These are phyloP conservation scores for Cocos nucifera DNA, from an alignment of 176 grass and related monocot genomes.

Conservation along the genomic window DNA sequence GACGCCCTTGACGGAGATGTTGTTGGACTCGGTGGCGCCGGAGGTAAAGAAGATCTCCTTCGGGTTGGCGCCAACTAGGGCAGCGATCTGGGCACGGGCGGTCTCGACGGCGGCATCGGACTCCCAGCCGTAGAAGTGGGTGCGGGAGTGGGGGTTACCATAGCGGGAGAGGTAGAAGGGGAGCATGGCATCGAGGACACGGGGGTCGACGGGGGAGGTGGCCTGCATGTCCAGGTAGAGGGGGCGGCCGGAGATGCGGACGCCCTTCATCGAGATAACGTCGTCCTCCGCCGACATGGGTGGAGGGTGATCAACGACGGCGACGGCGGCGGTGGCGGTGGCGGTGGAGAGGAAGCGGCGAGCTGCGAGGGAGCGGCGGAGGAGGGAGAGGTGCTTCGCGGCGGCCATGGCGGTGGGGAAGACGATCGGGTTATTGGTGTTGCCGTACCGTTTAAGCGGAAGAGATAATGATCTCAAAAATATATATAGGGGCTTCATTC, in stretches of 20 bases:
- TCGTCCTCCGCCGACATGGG: neutral
- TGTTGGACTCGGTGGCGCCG: slow-evolving; percentile 88
- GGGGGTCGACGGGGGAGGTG: slow-evolving; percentile 76
- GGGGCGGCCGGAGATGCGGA: slow-evolving; percentile 74
- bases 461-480: neutral
- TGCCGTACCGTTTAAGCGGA: slow-evolving; percentile 1
- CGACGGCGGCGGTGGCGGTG: slow-evolving; percentile 1
- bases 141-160: slow-evolving; percentile 93
- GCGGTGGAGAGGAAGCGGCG: neutral
- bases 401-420: neutral
- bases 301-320: slow-evolving; percentile 13
- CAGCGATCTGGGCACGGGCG: slow-evolving; percentile 41
- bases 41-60: slow-evolving; percentile 95
- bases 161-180: slow-evolving; percentile 84
- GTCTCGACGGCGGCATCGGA: slow-evolving; percentile 82
- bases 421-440: neutral
- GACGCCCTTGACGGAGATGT: slow-evolving; percentile 92
- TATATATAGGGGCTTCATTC: no score
- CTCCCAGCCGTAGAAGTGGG: slow-evolving; percentile 97
- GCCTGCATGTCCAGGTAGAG: slow-evolving; percentile 98
- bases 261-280: slow-evolving; percentile 66
- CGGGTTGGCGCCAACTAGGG: slow-evolving; percentile 56
- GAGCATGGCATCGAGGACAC: slow-evolving; percentile 87
- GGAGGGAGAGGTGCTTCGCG: neutral
- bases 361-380: slow-evolving; percentile 18